Base-by-base conservation (phyloP, 345 rosid species). In the Moricandia arvensis region DNA sequence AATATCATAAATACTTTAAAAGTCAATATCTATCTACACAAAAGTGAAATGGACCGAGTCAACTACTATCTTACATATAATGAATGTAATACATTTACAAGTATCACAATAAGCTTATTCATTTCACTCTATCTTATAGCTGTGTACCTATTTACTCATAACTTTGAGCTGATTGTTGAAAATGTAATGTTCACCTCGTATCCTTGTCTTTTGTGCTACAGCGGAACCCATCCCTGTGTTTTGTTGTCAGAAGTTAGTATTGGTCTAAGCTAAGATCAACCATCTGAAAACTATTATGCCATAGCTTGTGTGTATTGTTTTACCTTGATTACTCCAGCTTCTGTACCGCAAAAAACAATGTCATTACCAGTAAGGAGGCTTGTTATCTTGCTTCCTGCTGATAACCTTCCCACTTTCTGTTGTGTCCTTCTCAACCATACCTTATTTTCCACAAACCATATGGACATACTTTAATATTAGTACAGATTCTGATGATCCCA, bases 351-450 rank as follows among this genome's bases (percentile, higher is more conserved):
- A 5, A 91, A 34, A 26, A 94, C 84, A 2, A 79, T 59, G 66
- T 91, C 97, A 49, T 91, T 94, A 31, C 90, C 97, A 31, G 89
- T 86, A 31, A 91, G 86, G 29, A 94, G 86, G 82, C 96, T 91
- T 43, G 96, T 91, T 78, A 94, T 90, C 73, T 73, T 91, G 85
- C 98, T 89, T 59, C 95, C 97, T 63, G 95, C 91, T 68, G 97
- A 88, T 69, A 94, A 66, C 57, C 97, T 90, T 68, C 97, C 97
- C 59, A 90, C 96, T 79, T 90, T 90, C 77, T 91, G 95, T 7
- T 83, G 86, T 73, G 90, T 86, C 29, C 80, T 87, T 86, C 93
- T 88, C 83, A 91, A 63, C 97, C 98, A 93, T 78, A 93, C 84
- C 98, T 91, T 71, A 15, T 77, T 77, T 63, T 66, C n/a, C 75